These are phyloP conservation scores for Talaromyces sp. DNA, from an alignment of 2,329 filamentous ascomycete species.

Conservation along the genomic window DNA sequence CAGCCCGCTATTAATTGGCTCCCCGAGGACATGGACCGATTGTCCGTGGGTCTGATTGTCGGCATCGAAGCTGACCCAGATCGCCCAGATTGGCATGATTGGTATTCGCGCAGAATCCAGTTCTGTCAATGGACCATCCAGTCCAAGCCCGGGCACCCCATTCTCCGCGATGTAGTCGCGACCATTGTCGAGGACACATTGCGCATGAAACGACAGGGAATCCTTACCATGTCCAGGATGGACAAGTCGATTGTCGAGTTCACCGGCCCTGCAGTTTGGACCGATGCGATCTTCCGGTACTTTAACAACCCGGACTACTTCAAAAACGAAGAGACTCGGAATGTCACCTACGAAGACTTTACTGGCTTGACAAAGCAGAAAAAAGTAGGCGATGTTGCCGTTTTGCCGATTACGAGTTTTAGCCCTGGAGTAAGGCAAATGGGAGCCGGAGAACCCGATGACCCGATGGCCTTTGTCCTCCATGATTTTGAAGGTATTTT, in stretches of 20 bases:
- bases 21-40: slow-evolving; percentile 67
- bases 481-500: slow-evolving; percentile 83
- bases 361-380: slow-evolving; percentile 78
- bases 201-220: slow-evolving; percentile 62
- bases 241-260: slow-evolving; percentile 84
- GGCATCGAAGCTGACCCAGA: slow-evolving; percentile 97
- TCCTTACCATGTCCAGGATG: slow-evolving; percentile 55
- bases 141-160: slow-evolving; percentile 86
- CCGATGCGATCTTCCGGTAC: slow-evolving; percentile 83
- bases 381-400: slow-evolving; percentile 87
- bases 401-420: slow-evolving; percentile 95
- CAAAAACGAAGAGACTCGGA: slow-evolving; percentile 54
- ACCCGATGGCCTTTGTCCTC: slow-evolving; percentile 96
- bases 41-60: slow-evolving; percentile 77
- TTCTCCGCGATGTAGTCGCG: slow-evolving; percentile 79
- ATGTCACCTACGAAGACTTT: slow-evolving; percentile 82
- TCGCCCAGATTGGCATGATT: slow-evolving; percentile 83
- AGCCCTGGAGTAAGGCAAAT: slow-evolving; percentile 92
- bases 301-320: slow-evolving; percentile 87
- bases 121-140: slow-evolving; percentile 99
- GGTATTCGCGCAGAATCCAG: slow-evolving; percentile 94
- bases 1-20: slow-evolving; percentile 84
- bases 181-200: slow-evolving; percentile 81
- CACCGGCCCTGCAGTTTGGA: slow-evolving; percentile 92
- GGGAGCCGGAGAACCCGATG: slow-evolving; percentile 79